Evolutionary conservation across 768 basidiomycete species (phyloP), one percentile per base, ranked within the genome.

Genomic region (Baorangia bicolor): DNA sequence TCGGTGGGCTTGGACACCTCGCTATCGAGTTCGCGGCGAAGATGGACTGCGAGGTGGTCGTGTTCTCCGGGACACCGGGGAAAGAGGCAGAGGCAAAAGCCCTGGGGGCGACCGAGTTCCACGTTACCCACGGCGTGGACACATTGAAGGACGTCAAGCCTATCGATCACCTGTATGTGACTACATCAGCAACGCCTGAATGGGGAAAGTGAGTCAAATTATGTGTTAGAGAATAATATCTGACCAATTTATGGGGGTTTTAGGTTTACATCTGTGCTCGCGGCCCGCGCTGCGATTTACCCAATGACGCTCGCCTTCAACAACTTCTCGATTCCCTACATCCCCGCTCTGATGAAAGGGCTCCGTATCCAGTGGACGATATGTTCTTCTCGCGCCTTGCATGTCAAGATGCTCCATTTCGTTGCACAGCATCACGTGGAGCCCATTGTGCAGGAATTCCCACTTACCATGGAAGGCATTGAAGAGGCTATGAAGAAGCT

Each of bases 1-100:
- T 72, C 30, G 68, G 72, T 12, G 68, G 69, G 10, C 62, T 73
- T 8, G 67, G 68, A 11, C 71, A 73, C 40, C 61, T 69, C 11
- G 42, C 42, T 21, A 40, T 73, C 46, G 65, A 71, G 28, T 71
- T 71, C 49, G 66, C 68, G 6, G 58, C 64, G 3, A 69, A 68
- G 41, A 68, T 70, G 58, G 70, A 69, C 14, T 66, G 65, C 20
- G 61, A 63, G 5, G 71, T 67, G 5, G 59, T 65, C 20, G 70
- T 67, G 2, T 69, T 73, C 33, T 68, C 65, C 0, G 41, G 28
- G 43, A 20, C 43, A 30, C 28, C 61, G 9, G 64, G 60, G 11
- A 73, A 71, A 53, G 64, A 58, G 48, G 57, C 62, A 18, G 64
- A 69, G 46, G 67, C 67, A n/a, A 56, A 52, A 23, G 12, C 53